A percentile compares a stretch with the other conserved stretches of the same genome.
These are phyloP conservation scores for Pelargonium myrrhifolium DNA, from an alignment of 441 rosid species.

Conservation along the genomic window DNA sequence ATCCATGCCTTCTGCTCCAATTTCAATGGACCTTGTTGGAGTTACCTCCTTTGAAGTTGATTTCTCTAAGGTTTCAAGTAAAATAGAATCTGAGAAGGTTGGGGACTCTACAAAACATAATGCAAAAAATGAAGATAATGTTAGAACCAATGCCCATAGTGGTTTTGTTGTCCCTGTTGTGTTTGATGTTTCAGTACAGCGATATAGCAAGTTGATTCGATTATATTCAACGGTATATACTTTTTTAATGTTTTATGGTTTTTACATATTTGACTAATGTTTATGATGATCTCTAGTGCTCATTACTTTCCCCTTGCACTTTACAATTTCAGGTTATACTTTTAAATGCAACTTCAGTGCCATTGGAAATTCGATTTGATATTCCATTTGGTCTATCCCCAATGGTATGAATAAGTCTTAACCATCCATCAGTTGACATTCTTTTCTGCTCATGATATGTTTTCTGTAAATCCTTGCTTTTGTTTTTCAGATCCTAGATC, in stretches of 20 bases:
- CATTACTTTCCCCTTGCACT: slow-evolving; percentile 18
- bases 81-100: slow-evolving; percentile 19
- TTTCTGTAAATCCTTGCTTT: slow-evolving; percentile 10
- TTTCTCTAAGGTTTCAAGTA: slow-evolving; percentile 53
- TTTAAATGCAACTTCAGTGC: slow-evolving; percentile 66
- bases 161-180: slow-evolving; percentile 85
- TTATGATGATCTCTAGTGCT: slow-evolving; percentile 17
- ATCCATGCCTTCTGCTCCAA: slow-evolving; percentile 62
- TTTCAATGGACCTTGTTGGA: slow-evolving; percentile 94
- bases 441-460: slow-evolving; percentile 11
- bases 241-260: not conserved
- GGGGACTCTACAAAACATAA: slow-evolving; percentile 27
- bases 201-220: slow-evolving; percentile 75
- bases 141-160: slow-evolving; percentile 26
- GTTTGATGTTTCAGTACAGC: slow-evolving; percentile 84
- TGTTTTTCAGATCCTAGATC: slow-evolving; percentile 71
- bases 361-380: slow-evolving; percentile 87
- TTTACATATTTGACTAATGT: slow-evolving; percentile 12
- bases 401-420: slow-evolving; percentile 42
- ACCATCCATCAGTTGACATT: slow-evolving; percentile 1
- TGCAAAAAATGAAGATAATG: slow-evolving; percentile 33
- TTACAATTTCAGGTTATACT: slow-evolving; percentile 61
- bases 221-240: slow-evolving; percentile 80
- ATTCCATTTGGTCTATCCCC: slow-evolving; percentile 95
- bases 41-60: slow-evolving; percentile 78